Base-by-base conservation (phyloP, 2,329 filamentous ascomycete species). In the Alternaria alternata region DNA sequence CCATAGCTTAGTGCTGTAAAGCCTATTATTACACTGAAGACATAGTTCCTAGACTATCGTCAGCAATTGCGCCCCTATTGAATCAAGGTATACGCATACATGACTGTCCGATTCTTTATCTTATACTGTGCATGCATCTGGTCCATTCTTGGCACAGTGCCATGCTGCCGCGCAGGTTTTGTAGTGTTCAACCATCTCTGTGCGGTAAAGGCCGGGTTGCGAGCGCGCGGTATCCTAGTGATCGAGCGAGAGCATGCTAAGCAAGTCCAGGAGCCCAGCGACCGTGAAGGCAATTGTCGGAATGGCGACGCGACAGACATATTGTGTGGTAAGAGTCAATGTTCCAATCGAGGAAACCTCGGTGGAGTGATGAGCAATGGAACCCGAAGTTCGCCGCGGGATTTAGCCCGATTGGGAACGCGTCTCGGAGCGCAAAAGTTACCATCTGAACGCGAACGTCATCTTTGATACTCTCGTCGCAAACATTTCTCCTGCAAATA, bases 1-100 rank as follows among this genome's bases (percentile, higher is more conserved):
- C 91, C 91, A 74, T 95, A 95, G 1, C 91, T 91, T 36, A 95
- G 81, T 4, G 91, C 91, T 20, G 93, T 89, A 5, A 91, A 94
- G 56, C 90, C 91, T 53, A 95, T 81, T 59, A 94, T 93, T 63
- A 92, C 83, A 75, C 90, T 93, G 64, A 94, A 79, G 14, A 89
- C 87, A 76, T 94, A 95, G 81, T 88, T 90, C 78, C 88, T 91
- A 32, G 3, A 24, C 12, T 22, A 26, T 44, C 30, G 54, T 64
- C 41, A 64, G 61, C 51, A 28, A 36, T 20, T 51, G 53, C 20
- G 22, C 34, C 11, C 18, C 9, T 8, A 7, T 4, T 4, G 47
- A 30, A 7, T 26, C 3, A 5, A 11, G 7, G 12, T 8, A 5
- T 22, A 7, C 14, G n/a, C 74, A 75, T 83, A 89, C 85, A 89